These are phyloP conservation scores for Selaginella tamariscina DNA, from an alignment of 75 land plant species.

Conservation along the genomic window DNA sequence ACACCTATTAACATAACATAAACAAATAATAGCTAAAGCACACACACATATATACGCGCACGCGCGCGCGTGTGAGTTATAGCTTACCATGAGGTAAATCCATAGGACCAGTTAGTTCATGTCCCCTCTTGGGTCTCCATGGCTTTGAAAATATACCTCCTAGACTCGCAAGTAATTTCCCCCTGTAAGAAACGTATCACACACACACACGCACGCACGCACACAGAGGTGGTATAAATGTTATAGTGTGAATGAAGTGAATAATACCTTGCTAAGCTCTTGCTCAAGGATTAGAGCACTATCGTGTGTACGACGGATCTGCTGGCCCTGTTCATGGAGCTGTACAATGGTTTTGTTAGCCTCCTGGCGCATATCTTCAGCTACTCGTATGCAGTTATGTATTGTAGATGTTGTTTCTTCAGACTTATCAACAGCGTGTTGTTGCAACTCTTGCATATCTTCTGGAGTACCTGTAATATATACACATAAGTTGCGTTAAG, in stretches of 20 bases:
- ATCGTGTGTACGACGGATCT: constrained; percentile 44
- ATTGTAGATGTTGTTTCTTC: constrained; percentile 47
- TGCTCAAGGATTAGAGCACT: constrained; percentile 45
- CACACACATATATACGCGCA: too few relatives aligned
- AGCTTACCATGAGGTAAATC: background rate
- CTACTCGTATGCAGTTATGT: constrained; percentile 44
- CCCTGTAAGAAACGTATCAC: constrained; percentile 43
- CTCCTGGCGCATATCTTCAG: constrained; percentile 46
- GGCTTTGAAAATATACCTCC: constrained; percentile 87
- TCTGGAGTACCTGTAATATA: too few relatives aligned
- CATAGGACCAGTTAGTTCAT: constrained; percentile 39
- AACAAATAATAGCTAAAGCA: background rate
- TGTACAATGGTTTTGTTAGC: constrained; percentile 38
- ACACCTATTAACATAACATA: background rate
- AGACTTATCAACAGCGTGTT: constrained; percentile 46
- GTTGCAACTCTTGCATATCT: constrained; percentile 41
- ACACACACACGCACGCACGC: too few relatives aligned
- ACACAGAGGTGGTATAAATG: too few relatives aligned
- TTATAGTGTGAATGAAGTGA: background rate
- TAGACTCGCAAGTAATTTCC: constrained; percentile 80
- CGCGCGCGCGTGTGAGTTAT: background rate
- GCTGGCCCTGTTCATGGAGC: constrained; percentile 63
- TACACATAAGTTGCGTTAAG: too few relatives aligned
- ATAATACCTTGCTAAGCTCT: constrained; percentile 43
- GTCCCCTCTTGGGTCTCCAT: constrained; percentile 83